Evolutionary conservation across 78 protist species (phyloP).

Genomic region (Andalucia godoyi): DNA sequence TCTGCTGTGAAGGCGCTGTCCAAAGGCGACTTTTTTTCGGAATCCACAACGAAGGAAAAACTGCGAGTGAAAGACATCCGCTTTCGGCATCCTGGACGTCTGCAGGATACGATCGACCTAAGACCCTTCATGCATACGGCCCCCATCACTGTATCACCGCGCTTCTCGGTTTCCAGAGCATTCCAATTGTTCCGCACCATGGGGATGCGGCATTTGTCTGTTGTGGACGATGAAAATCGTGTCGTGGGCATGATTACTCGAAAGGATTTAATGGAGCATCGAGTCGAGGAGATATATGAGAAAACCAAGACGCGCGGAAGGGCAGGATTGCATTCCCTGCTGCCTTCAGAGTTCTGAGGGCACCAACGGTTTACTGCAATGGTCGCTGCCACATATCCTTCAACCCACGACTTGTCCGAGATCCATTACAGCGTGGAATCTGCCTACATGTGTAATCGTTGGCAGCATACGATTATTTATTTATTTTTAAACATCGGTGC

Average conservation of each 20-base stretch:
- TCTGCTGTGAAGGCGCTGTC: not conserved
- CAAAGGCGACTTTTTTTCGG: not conserved
- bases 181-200: conserved; percentile 3
- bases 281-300: not conserved
- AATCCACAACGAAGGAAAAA: not conserved
- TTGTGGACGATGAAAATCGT: not conserved
- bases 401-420: no score
- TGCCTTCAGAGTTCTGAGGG: not conserved
- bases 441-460: no score
- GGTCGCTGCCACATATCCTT: no score
- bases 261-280: conserved; percentile 17
- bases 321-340: not conserved
- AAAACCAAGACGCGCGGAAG: not conserved
- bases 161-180: conserved; percentile 13
- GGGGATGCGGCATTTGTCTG: conserved; percentile 20
- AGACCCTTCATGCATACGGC: not conserved
- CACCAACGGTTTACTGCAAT: no score
- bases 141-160: not conserved
- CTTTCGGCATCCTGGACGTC: not conserved
- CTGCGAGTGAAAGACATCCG: not conserved
- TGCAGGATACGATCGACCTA: conserved; percentile 2
- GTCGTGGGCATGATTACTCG: conserved; percentile 29
- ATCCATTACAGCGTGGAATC: no score
- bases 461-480: no score
- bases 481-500: no score